Base-by-base conservation (phyloP, 2,329 filamentous ascomycete genomes). In the Pseudopyricularia cyperi region DNA sequence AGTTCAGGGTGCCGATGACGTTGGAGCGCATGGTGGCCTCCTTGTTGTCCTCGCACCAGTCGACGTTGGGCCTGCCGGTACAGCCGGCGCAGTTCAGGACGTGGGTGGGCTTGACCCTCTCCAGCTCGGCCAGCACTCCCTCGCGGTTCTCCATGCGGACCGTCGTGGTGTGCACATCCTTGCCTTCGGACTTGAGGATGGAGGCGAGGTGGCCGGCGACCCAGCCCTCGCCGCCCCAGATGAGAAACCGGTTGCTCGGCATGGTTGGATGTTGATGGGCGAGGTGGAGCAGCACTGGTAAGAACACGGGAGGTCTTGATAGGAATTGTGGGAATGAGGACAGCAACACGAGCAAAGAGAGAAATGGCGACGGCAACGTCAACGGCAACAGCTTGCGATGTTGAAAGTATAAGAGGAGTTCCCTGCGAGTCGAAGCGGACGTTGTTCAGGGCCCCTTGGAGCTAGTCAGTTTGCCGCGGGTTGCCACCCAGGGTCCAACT, bases 41-140 rank as follows among this genome's bases (percentile, higher is more conserved):
- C 66, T 78, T 82, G 69, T 85, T 76, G 61, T 82, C 78, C 67
- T 86, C 82, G 60, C 82, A 85, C 80, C 80, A 84, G 66, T 85
- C 82, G 62, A 84, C 80, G 57, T 85, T 85, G 56, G 81, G 81
- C 24, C 79, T 72, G 49, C 82, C 82, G 3, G 80, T 85, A 61
- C 75, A 79, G 55, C 81, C 82, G 48, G 82, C 82, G 55, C 75
- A 78, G 65, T 84, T 84, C 50, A 85, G 67, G 52, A 85, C 80
- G 60, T 84, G 80, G 3, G 80, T 84, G 22, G 82, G 82, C 65
- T 77, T 76, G 63, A 81, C 66, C 50, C 68, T 69, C 48, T 79
- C 72, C 26, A 85, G 71, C 62, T 79, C 75, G 46, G 70, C 67
- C 51, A 76, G 63, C 52, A 84, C 80, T 52, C 68, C 68, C 59